Base-by-base conservation (phyloP, 495 filamentous ascomycete genomes). In the Penicillium tannophilum region DNA sequence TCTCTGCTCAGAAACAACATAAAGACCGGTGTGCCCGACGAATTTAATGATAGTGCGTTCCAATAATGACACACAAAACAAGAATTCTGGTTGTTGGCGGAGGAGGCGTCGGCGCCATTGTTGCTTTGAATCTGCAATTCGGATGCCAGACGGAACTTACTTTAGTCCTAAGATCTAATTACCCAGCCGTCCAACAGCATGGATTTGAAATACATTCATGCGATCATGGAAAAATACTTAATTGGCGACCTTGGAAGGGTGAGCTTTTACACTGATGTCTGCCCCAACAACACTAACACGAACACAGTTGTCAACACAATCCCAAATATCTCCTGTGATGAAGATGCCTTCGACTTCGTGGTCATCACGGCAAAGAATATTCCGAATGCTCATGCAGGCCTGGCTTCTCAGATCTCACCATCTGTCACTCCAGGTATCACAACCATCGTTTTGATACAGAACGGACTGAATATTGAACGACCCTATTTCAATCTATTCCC, bases 121-220 rank as follows among this genome's bases (percentile, higher is more conserved):
- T 82, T 31, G 72, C 76, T 24, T 78, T 77, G 52, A 71, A 80
- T 20, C 72, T 88, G 6, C 64, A 77, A 39, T 61, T 67, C 12
- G 75, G 75, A 26, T 65, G 70, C 3, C 49, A 43, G 2, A 76
- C 75, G 19, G 57, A 52, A 6, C 76, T 84, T 33, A 81, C 80
- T 6, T 71, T 77, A 1, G 70, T 87, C 16, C 78, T 83, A 54
- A 77, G 85, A 30, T 84, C 81, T 3, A 88, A 86, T 69, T 86
- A 81, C 67, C 68, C 69, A 1, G 69, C 62, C 5, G 82, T 78
- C 28, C 66, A 67, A 33, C 45, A 69, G 9, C 52, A 81, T 28
- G 85, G 84, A 17, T 82, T 84, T 63, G 60, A 63, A 16, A 82
- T 87, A 62, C 56, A 79, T 30, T 85, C 82, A 1, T 60, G 54